Percentiles rank a stretch among this genome's conserved stretches.
Conservation (phyloP, 768 basidiomycete species). For the Lactifluus echinatus region DNA sequence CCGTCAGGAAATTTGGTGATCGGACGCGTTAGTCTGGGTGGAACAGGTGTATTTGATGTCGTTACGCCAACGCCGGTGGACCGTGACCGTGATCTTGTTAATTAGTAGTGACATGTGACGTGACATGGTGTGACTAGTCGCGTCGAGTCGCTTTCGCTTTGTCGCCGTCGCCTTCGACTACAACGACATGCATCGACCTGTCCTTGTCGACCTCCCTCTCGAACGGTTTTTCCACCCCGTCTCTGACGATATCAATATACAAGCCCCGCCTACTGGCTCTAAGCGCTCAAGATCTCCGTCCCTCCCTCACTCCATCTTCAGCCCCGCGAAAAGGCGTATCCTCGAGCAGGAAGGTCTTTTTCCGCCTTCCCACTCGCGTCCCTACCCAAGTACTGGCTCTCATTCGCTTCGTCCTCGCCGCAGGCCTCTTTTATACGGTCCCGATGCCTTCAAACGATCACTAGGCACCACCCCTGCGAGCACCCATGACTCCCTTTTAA, state of each 20-base stretch:
- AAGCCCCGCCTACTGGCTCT: not conserved
- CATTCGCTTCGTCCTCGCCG: not conserved
- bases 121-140: conserved; percentile 12
- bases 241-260: not conserved
- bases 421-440: not conserved
- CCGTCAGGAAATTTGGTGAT: conserved; percentile 90
- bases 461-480: not conserved
- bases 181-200: conserved; percentile 10
- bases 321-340: conserved; percentile 20
- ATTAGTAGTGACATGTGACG: conserved; percentile 1
- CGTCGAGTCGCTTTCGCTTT: not conserved
- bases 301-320: conserved; percentile 9
- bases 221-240: conserved; percentile 9
- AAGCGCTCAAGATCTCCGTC: conserved; percentile 21
- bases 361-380: conserved; percentile 7
- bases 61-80: conserved; percentile 38
- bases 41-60: conserved; percentile 93
- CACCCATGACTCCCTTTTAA: not conserved
- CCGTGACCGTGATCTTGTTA: not conserved
- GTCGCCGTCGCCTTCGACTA: not conserved
- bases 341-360: conserved; percentile 20
- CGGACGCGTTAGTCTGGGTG: conserved; percentile 78
- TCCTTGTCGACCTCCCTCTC: conserved; percentile 17
- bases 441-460: not conserved
- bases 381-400: not conserved